Evolutionary conservation across 768 basidiomycete genomes (phyloP).

Genomic region (Lyophyllum semitale): DNA sequence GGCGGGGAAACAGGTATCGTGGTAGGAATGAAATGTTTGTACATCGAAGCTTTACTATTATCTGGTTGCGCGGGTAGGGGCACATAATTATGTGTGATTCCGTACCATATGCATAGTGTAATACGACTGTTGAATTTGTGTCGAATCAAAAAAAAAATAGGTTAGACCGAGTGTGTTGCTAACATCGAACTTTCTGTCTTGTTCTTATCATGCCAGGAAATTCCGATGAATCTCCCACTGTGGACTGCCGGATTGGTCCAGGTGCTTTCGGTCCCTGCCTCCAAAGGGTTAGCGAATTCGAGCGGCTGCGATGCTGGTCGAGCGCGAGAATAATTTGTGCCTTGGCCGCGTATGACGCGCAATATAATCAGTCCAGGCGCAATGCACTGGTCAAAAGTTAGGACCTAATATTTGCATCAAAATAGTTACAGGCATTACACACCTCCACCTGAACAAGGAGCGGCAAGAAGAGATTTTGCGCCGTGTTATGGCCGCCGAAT

Average conservation of each 20-base stretch:
- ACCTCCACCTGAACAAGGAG: slow-evolving; percentile 27
- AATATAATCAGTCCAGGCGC: slow-evolving; percentile 10
- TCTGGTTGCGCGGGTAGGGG: too few species aligned
- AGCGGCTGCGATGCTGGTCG: neutral
- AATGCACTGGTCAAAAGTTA: slow-evolving; percentile 4
- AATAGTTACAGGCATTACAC: neutral
- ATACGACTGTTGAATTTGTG: neutral
- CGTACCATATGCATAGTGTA: neutral
- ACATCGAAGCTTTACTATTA: too few species aligned
- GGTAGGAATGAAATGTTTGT: slow-evolving; percentile 21
- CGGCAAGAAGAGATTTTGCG: slow-evolving; percentile 24
- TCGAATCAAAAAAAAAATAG: too few species aligned
- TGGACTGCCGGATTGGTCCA: neutral
- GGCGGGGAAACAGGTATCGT: slow-evolving; percentile 50
- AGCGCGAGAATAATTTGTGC: neutral
- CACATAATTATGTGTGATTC: too few species aligned
- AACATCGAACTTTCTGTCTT: neutral
- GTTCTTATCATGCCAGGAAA: neutral
- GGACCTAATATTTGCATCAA: neutral
- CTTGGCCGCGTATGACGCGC: neutral
- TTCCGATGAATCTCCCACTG: neutral
- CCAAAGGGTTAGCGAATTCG: neutral
- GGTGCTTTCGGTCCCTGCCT: neutral
- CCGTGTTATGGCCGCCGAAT: slow-evolving; percentile 19
- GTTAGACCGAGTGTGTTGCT: neutral